Evolutionary conservation across 495 filamentous ascomycete species (phyloP).

Genomic region (Cercophora newfieldiana): DNA sequence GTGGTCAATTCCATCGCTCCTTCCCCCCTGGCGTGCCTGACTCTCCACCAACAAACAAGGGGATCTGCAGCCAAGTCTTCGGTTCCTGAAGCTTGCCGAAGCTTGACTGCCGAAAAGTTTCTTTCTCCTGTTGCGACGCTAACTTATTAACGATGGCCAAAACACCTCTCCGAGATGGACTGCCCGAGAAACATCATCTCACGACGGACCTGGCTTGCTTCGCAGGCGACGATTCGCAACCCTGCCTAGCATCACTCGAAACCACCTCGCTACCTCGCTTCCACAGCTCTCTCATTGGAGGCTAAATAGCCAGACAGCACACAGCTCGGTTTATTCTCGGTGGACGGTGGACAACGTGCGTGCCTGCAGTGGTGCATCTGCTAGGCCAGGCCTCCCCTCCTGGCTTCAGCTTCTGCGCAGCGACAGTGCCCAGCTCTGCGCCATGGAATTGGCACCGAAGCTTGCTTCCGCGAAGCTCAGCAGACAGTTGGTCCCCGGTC

Average conservation of each 20-base stretch:
- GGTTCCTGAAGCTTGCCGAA: slow-evolving; percentile 9
- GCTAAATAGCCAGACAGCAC: not conserved
- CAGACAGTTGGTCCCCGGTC: not conserved
- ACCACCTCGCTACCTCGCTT: too few species aligned
- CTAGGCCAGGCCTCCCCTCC: not conserved
- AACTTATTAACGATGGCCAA: slow-evolving; percentile 17
- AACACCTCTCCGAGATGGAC: not conserved
- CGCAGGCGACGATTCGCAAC: not conserved
- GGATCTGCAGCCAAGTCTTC: slow-evolving; percentile 34
- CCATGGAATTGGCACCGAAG: slow-evolving; percentile 5
- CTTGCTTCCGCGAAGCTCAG: not conserved
- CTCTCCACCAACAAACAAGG: slow-evolving; percentile 16
- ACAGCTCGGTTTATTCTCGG: not conserved
- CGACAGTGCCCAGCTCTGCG: not conserved
- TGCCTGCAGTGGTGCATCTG: not conserved
- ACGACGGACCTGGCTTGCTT: not conserved
- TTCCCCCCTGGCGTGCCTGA: slow-evolving; percentile 18
- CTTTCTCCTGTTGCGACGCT: slow-evolving; percentile 14
- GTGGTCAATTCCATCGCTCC: not conserved
- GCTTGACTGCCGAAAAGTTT: slow-evolving; percentile 25
- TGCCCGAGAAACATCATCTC: not conserved
- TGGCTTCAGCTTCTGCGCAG: not conserved
- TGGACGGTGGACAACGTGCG: too few species aligned
- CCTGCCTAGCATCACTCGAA: too few species aligned
- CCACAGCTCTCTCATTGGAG: not conserved